Base-by-base conservation (phyloP, 257 asterid species). In the Solanum etuberosum region DNA sequence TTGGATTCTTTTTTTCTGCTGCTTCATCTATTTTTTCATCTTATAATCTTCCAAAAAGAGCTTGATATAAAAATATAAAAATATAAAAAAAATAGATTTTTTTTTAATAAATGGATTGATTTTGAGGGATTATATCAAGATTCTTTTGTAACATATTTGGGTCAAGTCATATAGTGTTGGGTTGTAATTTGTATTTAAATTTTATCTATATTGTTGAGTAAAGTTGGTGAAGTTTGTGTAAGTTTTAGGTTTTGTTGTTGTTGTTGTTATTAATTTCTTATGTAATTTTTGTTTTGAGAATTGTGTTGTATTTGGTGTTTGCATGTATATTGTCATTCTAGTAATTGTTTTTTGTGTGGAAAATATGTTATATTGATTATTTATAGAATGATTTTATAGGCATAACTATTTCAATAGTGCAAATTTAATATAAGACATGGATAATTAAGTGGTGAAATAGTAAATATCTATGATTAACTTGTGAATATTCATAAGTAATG, bases 1-100 rank as follows among this genome's bases (percentile, higher is more conserved):
- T 91, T 0, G 94, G 90, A 0, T 92, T 88, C 89, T 65, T 90
- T 70, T 88, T 92, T 80, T 3, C 89, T 25, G 92, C 85, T 20
- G 76, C 88, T 11, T 92, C 93, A 1, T 93, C 95, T 5, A 73
- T 90, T 18, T 90, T 93, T 86, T 93, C 94, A 2, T 89, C 94
- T 16, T 85, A 87, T 25, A 85, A 93, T 27, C 95, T 93, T 87
- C 93, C 94, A 3, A 93, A 93, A 85, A 89, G 80, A 86, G 89
- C 35, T 7, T 87, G 73, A 77, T 86, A 1, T 20, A 68, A 29
- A 54, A 27, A 12, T 27, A 67, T 12, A 67, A 5, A 67, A 13
- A 5, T 25, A 11, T 12, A 65, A 59, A 48, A 11, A 9, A 3
- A 18, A 59, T 54, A 59, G 18, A 27, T 67, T 5, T 15, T 5